Percentiles rank a stretch among this genome's conserved stretches.
Evolutionary conservation across 495 filamentous ascomycete genomes (phyloP).

Genomic region (Aspergillus campestris): DNA sequence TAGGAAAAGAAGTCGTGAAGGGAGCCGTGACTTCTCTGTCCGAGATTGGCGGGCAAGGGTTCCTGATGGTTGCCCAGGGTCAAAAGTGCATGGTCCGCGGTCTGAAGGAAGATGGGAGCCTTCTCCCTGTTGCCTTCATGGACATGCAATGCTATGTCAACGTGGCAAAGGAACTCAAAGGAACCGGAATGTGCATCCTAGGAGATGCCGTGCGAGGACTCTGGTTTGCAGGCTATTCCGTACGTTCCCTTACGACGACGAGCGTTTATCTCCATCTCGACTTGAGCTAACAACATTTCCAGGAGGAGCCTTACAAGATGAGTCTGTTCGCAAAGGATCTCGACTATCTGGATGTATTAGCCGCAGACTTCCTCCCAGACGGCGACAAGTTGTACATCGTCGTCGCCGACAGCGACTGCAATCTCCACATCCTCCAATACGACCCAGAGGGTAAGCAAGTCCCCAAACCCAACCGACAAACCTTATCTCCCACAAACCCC

Average conservation of each 20-base stretch:
- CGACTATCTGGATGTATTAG: constrained; percentile 64
- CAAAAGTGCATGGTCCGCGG: constrained; percentile 97
- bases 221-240: constrained; percentile 90
- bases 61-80: constrained; percentile 85
- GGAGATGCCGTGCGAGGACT: constrained; percentile 87
- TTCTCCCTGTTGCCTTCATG: constrained; percentile 94
- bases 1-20: constrained; percentile 83
- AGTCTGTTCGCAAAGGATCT: constrained; percentile 84
- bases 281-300: constrained; percentile 2
- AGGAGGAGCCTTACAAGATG: constrained; percentile 92
- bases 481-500: constrained; percentile 2
- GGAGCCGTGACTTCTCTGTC: constrained; percentile 88
- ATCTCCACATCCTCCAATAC: constrained; percentile 83
- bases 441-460: constrained; percentile 71
- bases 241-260: constrained; percentile 19
- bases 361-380: constrained; percentile 82
- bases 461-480: background rate
- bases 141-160: constrained; percentile 92
- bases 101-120: constrained; percentile 84
- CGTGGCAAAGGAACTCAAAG: constrained; percentile 67
- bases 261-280: background rate
- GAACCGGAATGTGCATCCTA: constrained; percentile 75
- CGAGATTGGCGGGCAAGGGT: constrained; percentile 82
- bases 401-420: constrained; percentile 74
- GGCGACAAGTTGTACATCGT: constrained; percentile 76